phyloP scores from a whole-genome alignment of 768 basidiomycete genomes.

The Tulasnella sp. region DNA sequence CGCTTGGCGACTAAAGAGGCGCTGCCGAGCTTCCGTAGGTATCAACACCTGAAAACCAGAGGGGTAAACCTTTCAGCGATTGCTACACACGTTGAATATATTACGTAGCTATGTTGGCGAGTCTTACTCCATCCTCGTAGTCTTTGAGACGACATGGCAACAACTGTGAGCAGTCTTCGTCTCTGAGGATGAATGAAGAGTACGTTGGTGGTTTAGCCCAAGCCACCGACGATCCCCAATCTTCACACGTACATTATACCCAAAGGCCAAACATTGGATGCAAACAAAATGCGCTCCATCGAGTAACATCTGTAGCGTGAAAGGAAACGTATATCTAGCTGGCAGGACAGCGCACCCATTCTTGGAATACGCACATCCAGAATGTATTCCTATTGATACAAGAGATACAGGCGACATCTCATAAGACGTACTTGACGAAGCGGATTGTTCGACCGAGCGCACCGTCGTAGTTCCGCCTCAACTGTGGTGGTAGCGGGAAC shows the following conservation, averaged over 20 bases:
- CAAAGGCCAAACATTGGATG: constrained; percentile 6
- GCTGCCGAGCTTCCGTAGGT: constrained; percentile 11
- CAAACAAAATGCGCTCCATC: not conserved
- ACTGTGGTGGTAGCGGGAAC: not conserved
- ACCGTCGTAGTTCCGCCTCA: not conserved
- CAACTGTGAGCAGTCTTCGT: constrained; percentile 7
- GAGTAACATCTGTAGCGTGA: not conserved
- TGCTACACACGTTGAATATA: too few species aligned
- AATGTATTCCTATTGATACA: not conserved
- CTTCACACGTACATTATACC: not conserved
- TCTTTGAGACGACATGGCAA: constrained; percentile 7
- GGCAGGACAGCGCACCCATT: too few species aligned
- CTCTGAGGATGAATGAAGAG: not conserved
- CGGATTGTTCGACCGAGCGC: not conserved
- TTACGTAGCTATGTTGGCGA: too few species aligned
- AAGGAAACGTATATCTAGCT: too few species aligned
- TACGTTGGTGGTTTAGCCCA: not conserved
- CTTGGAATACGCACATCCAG: constrained; percentile 12
- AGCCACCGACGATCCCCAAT: not conserved
- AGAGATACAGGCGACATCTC: too few species aligned
- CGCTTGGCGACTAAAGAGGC: constrained; percentile 1
- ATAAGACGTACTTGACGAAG: too few species aligned
- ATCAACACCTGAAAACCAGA: not conserved
- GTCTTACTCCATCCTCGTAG: not conserved
- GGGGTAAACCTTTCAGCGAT: too few species aligned